Conservation (phyloP, 129 eudicot species). For the Centaurea solstitialis region DNA sequence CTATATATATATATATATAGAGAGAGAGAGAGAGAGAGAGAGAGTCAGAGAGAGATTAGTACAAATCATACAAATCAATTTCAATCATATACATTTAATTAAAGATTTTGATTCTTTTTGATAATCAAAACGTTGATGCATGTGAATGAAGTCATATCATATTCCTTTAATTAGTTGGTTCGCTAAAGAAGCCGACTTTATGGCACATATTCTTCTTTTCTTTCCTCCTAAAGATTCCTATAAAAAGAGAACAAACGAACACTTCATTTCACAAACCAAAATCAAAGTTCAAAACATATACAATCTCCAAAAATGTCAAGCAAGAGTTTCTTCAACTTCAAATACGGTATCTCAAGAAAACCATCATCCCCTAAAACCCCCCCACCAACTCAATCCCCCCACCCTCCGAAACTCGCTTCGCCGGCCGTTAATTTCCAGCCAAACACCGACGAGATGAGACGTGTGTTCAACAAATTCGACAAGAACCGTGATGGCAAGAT, state of each 20-base stretch:
- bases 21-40: too few species aligned
- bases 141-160: too few species aligned
- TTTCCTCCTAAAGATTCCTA: background rate
- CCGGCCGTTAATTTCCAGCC: slow-evolving; percentile 32
- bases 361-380: slow-evolving; percentile 27
- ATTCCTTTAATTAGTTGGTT: too few species aligned
- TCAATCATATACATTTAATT: too few species aligned
- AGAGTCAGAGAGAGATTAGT: too few species aligned
- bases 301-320: slow-evolving; percentile 35
- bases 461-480: slow-evolving; percentile 53
- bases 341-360: slow-evolving; percentile 31
- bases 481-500: slow-evolving; percentile 55
- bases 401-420: background rate
- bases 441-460: slow-evolving; percentile 47
- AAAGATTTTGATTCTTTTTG: too few species aligned
- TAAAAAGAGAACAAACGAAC: slow-evolving; percentile 14
- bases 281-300: slow-evolving; percentile 10
- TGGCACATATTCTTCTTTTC: too few species aligned
- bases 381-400: background rate
- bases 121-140: too few species aligned
- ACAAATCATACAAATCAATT: too few species aligned
- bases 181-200: too few species aligned
- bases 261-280: slow-evolving; percentile 3
- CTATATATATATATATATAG: too few species aligned
- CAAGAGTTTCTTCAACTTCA: slow-evolving; percentile 35